Conservation (phyloP, 169 alveolate genomes). For the Plasmodium gonderi region DNA sequence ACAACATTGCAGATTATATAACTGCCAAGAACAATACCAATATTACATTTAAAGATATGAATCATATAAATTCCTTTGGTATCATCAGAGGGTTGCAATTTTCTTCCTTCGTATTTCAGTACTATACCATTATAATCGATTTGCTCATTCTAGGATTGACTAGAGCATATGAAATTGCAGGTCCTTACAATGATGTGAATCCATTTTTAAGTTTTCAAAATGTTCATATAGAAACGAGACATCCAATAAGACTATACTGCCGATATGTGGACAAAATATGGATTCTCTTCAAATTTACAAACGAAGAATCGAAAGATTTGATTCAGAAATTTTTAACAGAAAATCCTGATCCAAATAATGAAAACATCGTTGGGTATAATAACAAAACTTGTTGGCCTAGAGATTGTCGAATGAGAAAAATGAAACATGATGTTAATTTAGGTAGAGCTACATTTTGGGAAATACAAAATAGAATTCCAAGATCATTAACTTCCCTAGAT, state of each 20-base stretch:
- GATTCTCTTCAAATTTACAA: conserved; percentile 94
- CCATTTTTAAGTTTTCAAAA: conserved; percentile 95
- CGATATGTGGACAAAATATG: conserved; percentile 97
- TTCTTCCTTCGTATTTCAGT: conserved; percentile 97
- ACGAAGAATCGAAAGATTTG: conserved; percentile 97
- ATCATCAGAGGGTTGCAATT: conserved; percentile 98
- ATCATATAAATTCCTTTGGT: conserved; percentile 98
- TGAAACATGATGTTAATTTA: conserved; percentile 97
- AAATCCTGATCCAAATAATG: conserved; percentile 99
- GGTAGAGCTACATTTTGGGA: conserved; percentile 99
- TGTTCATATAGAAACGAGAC: conserved; percentile 95
- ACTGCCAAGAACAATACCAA: conserved; percentile 99
- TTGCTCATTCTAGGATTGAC: conserved; percentile 96
- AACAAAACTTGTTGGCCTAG: conserved; percentile 99
- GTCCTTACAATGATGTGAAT: conserved; percentile 96
- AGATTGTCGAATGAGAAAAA: conserved; percentile 99
- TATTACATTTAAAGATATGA: conserved; percentile 99
- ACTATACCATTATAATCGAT: conserved; percentile 93
- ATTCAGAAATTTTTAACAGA: conserved; percentile 98
- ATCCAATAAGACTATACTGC: conserved; percentile 98
- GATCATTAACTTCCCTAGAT: conserved; percentile 97
- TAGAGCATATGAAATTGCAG: conserved; percentile 99
- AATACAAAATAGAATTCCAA: conserved; percentile 98
- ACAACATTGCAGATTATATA: conserved; percentile 99
- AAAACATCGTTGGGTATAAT: conserved; percentile 98